Evolutionary conservation across 2,329 filamentous ascomycete species (phyloP), one percentile per base, ranked within the genome.

Genomic region (Metarhizium sp.): DNA sequence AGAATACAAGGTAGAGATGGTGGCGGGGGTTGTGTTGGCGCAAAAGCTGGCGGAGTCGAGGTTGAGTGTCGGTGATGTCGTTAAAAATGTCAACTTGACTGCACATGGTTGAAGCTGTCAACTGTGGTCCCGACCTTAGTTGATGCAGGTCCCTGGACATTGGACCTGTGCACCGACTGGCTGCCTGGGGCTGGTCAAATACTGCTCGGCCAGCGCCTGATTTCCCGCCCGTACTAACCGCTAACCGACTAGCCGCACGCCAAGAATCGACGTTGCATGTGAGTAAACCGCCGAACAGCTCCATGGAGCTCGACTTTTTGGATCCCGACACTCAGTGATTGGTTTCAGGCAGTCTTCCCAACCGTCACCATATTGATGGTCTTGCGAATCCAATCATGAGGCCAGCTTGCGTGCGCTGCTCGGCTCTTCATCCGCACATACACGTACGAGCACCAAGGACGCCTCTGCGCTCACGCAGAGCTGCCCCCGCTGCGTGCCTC

Each of bases 371-470:
- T 34, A 25, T 30, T 47, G 18, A 40, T 51, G 32, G 34, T 25
- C 6, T 29, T 10, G 45, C 40, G 20, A 30, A 32, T 14, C 6
- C 51, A n/a, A 45, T 42, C 4, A 57, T 72, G 69, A 69, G 60
- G 53, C 63, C 62, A 60, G 65, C 65, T 64, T 55, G 65, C 46
- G 54, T 63, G 53, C 65, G 69, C 53, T 65, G 61, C 58, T 53
- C 59, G 55, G 13, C n/a, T 40, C 13, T 54, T 30, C 34, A 13
- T 34, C 40, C 38, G n/a, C 46, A 34, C 14, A 58, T 60, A 8
- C 55, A 45, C 50, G 38, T 60, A 8, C 55, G 50, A 53, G 51
- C 46, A 32, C 11, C 50, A 11, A 38, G 16, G 18, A 46, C 50
- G 29, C 13, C 43, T 43, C 56, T 50, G 29, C 55, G 53, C 43